Evolutionary conservation across 2,329 filamentous ascomycete genomes (phyloP), one percentile per base, ranked within the genome.

Genomic region (Bipolaris gigantea): DNA sequence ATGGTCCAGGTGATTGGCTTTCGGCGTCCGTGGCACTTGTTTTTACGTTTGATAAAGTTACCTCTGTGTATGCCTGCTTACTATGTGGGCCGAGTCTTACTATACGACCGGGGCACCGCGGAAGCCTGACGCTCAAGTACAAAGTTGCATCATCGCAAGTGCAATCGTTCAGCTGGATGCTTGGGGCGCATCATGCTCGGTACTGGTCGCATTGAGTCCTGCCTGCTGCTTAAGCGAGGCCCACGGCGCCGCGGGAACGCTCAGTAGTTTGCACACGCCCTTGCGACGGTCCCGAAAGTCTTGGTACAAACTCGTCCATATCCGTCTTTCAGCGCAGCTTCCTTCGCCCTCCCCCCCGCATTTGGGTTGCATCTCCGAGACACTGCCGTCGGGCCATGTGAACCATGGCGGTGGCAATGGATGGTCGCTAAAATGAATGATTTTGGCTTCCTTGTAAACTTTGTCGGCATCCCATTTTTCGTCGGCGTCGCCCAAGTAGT

Each of bases 401-500:
- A 83, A 71, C 83, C 83, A 85, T 2, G 84, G 84, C 60, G 90
- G 90, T 0, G 86, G 85, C 5, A 89, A 62, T 1, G 87, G 88
- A 84, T 84, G 88, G 65, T 90, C 88, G 11, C 83, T 87, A 68
- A 89, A 90, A 69, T 90, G 87, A 2, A 90, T 76, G 5, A 87
- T 78, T 58, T 88, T 89, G 6, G 85, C 83, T 62, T 88, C 84
- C 13, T 79, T 78, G 48, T 83, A 76, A 1, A 79, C 78, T 36
- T 69, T 72, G 21, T 85, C 74, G 0, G 86, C 79, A 63, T 89
- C 82, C 85, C 86, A 89, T 2, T 65, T 61, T 57, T 83, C 83
- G 1, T 77, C 72, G 15, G 74, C 63, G 60, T 81, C 81, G 1
- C 83, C 81, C 3, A 85, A 63, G 57, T 82, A 86, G 2, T 71